phyloP scores from a whole-genome alignment of 2,329 filamentous ascomycete genomes.

The Pseudocercospora cruenta region DNA sequence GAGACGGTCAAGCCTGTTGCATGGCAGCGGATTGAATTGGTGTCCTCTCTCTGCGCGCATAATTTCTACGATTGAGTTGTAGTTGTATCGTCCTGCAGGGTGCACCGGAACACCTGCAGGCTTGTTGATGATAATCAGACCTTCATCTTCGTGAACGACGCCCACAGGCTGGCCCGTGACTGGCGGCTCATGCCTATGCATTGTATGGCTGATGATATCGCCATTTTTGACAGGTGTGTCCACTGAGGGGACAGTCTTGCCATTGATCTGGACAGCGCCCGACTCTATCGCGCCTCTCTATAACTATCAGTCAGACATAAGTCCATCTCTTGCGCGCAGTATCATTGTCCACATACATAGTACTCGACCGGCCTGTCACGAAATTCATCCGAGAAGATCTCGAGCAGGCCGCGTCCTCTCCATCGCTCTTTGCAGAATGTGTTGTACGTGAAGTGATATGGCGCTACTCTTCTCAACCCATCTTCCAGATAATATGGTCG shows the following conservation, averaged over 20 bases:
- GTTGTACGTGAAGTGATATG: slow-evolving; percentile 93
- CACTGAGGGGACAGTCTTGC: slow-evolving; percentile 66
- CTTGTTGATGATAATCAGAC: slow-evolving; percentile 96
- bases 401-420: slow-evolving; percentile 77
- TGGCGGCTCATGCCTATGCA: slow-evolving; percentile 94
- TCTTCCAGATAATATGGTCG: slow-evolving; percentile 81
- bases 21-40: slow-evolving; percentile 68
- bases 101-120: slow-evolving; percentile 94
- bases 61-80: slow-evolving; percentile 92
- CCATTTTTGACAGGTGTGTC: slow-evolving; percentile 81
- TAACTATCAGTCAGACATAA: slow-evolving; percentile 32
- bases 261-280: slow-evolving; percentile 80
- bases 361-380: slow-evolving; percentile 84
- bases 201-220: slow-evolving; percentile 86
- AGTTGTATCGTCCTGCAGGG: slow-evolving; percentile 91
- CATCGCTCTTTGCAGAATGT: slow-evolving; percentile 93
- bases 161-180: slow-evolving; percentile 79
- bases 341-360: slow-evolving; percentile 62
- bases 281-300: slow-evolving; percentile 75
- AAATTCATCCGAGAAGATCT: slow-evolving; percentile 91
- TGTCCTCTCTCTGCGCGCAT: slow-evolving; percentile 74
- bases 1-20: slow-evolving; percentile 89
- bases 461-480: slow-evolving; percentile 78
- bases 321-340: slow-evolving; percentile 27
- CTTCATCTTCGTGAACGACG: slow-evolving; percentile 87